Conservation (phyloP, 805 yeast species). For the Spathaspora passalidarum region DNA sequence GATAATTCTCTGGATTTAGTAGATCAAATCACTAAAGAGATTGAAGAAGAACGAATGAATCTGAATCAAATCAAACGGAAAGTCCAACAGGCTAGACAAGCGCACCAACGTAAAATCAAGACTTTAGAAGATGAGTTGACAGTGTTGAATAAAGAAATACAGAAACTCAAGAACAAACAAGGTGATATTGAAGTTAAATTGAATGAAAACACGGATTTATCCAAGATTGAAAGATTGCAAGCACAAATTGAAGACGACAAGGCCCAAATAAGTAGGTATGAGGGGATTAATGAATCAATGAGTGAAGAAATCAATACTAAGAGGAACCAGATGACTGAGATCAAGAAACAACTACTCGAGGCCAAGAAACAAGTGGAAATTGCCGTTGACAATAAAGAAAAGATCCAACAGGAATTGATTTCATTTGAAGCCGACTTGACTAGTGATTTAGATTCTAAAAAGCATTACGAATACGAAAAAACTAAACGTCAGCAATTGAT, state of each 20-base stretch:
- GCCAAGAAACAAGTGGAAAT: slow-evolving; percentile 3
- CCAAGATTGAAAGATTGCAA: slow-evolving; percentile 34
- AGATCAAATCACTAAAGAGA: slow-evolving; percentile 6
- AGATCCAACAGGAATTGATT: slow-evolving; percentile 16
- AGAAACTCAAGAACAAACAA: slow-evolving; percentile 18
- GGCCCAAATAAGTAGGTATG: slow-evolving; percentile 23
- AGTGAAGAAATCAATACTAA: slow-evolving; percentile 16
- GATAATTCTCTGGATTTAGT: slow-evolving; percentile 7
- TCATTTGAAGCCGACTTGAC: slow-evolving; percentile 18
- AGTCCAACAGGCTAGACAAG: not conserved
- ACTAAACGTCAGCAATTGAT: slow-evolving; percentile 10
- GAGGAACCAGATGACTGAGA: slow-evolving; percentile 8
- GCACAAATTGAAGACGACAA: slow-evolving; percentile 29
- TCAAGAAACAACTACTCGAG: not conserved
- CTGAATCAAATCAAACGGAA: slow-evolving; percentile 2
- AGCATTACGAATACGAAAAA: slow-evolving; percentile 9
- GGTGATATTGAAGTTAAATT: slow-evolving; percentile 36
- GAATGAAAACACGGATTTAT: slow-evolving; percentile 44
- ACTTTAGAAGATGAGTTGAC: not conserved
- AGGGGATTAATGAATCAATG: slow-evolving; percentile 28
- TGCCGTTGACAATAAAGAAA: slow-evolving; percentile 5
- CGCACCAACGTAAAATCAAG: slow-evolving; percentile 1
- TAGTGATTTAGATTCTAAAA: slow-evolving; percentile 10
- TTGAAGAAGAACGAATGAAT: slow-evolving; percentile 4
- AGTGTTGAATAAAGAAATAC: not conserved